Evolutionary conservation across 495 filamentous ascomycete genomes (phyloP).

Genomic region (Neurospora terricola): DNA sequence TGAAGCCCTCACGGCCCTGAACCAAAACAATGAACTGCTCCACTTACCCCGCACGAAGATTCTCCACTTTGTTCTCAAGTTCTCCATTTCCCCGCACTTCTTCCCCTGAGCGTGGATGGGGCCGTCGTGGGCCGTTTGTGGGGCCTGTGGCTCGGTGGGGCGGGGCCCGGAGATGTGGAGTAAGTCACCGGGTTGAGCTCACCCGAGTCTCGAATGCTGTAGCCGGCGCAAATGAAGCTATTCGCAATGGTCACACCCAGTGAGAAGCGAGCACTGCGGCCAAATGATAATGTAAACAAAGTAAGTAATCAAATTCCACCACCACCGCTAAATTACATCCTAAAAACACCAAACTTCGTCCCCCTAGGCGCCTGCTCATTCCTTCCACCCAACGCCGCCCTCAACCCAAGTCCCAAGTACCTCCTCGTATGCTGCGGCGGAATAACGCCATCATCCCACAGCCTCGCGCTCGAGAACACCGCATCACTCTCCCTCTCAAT

Average conservation of each 20-base stretch:
- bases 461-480: slow-evolving; percentile 71
- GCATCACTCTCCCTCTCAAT: slow-evolving; percentile 91
- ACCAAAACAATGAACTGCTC: not conserved
- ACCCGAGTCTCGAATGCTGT: not conserved
- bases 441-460: slow-evolving; percentile 96
- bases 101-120: not conserved
- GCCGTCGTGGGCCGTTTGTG: not conserved
- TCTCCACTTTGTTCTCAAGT: not conserved
- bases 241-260: not conserved
- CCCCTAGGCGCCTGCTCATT: slow-evolving; percentile 46
- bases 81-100: not conserved
- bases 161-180: not conserved
- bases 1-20: not conserved
- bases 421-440: slow-evolving; percentile 77
- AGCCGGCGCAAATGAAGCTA: not conserved
- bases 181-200: not conserved
- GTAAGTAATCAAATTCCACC: not conserved
- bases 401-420: slow-evolving; percentile 73
- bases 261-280: no score
- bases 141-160: not conserved
- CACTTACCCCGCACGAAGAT: not conserved
- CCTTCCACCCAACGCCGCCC: slow-evolving; percentile 63
- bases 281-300: not conserved
- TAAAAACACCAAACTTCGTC: slow-evolving; percentile 89
- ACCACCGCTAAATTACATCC: slow-evolving; percentile 54